Evolutionary conservation across 768 basidiomycete genomes (phyloP).

Genomic region (Boletus edulis): DNA sequence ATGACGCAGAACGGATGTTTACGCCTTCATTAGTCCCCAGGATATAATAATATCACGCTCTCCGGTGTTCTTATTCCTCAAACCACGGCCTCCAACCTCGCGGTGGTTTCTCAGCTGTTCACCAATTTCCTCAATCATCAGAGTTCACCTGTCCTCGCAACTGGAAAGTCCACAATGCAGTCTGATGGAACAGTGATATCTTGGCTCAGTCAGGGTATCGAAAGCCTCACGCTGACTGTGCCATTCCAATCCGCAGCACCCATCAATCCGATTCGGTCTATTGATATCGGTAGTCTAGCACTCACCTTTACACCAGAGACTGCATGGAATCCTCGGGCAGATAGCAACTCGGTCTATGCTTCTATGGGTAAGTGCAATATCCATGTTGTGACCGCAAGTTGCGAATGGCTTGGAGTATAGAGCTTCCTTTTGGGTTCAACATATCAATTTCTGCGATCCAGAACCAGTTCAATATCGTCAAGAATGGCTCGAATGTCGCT

Average conservation of each 20-base stretch:
- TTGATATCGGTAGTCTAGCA: constrained; percentile 57
- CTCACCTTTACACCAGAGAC: constrained; percentile 51
- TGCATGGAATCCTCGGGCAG: constrained; percentile 57
- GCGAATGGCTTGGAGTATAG: constrained; percentile 31
- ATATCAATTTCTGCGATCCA: constrained; percentile 57
- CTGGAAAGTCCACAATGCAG: constrained; percentile 57
- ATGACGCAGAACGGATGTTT: background rate
- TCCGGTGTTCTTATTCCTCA: constrained; percentile 56
- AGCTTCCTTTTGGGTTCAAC: constrained; percentile 70
- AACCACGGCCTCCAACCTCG: constrained; percentile 42
- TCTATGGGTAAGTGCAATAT: constrained; percentile 42
- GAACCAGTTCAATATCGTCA: constrained; percentile 63
- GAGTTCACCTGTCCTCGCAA: constrained; percentile 54
- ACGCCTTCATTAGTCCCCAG: constrained; percentile 40
- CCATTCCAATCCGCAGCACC: constrained; percentile 52
- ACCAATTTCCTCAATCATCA: constrained; percentile 70
- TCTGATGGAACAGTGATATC: constrained; percentile 53
- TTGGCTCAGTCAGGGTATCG: constrained; percentile 65
- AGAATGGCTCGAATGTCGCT: constrained; percentile 50
- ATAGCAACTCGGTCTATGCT: constrained; percentile 60
- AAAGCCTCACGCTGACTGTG: constrained; percentile 55
- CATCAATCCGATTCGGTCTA: constrained; percentile 64
- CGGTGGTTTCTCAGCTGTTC: constrained; percentile 58
- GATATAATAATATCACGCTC: constrained; percentile 57
- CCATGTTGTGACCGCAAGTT: background rate